These are phyloP conservation scores for Epichloe bromicola DNA, from an alignment of 2,329 filamentous ascomycete species.

Conservation along the genomic window DNA sequence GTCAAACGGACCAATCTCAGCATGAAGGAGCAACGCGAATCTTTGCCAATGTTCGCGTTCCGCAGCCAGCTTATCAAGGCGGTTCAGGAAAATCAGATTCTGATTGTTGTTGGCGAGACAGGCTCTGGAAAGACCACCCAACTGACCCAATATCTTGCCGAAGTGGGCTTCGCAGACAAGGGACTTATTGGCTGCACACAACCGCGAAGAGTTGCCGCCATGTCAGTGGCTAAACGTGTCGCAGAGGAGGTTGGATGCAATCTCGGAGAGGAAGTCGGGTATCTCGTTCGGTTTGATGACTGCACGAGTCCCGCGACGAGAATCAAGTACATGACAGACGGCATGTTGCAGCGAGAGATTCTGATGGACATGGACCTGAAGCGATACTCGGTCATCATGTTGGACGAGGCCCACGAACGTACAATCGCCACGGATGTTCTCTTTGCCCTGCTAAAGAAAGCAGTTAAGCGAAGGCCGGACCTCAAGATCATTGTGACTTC, in stretches of 20 bases:
- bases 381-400: slow-evolving; percentile 91
- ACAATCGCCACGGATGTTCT: slow-evolving; percentile 94
- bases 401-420: slow-evolving; percentile 95
- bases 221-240: slow-evolving; percentile 95
- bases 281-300: slow-evolving; percentile 96
- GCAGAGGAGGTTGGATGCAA: slow-evolving; percentile 88
- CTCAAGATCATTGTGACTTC: slow-evolving; percentile 94
- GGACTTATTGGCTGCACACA: slow-evolving; percentile 95
- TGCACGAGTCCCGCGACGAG: slow-evolving; percentile 75
- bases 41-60: slow-evolving; percentile 80
- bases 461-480: slow-evolving; percentile 70
- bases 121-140: slow-evolving; percentile 97
- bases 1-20: slow-evolving; percentile 82
- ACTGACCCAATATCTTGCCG: slow-evolving; percentile 85
- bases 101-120: slow-evolving; percentile 95
- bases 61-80: slow-evolving; percentile 78
- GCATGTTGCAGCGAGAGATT: slow-evolving; percentile 93
- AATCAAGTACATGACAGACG: slow-evolving; percentile 99
- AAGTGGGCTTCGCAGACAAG: slow-evolving; percentile 75
- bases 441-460: slow-evolving; percentile 90
- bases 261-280: slow-evolving; percentile 85
- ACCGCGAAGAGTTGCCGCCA: slow-evolving; percentile 89
- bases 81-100: slow-evolving; percentile 71
- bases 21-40: slow-evolving; percentile 90
- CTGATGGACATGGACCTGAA: slow-evolving; percentile 80